Evolutionary conservation across 805 yeast species (phyloP), one percentile per base, ranked within the genome.

Genomic region (Yarrowia sp.): DNA sequence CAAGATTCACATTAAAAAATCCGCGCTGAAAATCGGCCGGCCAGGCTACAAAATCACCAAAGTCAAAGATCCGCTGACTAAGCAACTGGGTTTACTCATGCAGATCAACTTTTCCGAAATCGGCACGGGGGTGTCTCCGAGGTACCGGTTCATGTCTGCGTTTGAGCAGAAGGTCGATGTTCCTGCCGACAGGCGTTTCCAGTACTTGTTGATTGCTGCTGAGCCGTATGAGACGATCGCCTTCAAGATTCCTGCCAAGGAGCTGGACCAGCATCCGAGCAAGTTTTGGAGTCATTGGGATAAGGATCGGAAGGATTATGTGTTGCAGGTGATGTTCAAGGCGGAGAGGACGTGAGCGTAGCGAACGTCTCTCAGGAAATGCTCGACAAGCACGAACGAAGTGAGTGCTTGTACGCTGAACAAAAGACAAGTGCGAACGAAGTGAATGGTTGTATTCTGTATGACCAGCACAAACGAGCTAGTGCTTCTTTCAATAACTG

Each of bases 211-310:
- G 12, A 78, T 93, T 0, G 87, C 92, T n/a, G 95, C 89, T 2
- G 97, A 92, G 75, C 98, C 98, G 1, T 95, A 91, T 76, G 94
- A 92, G 70, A 91, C 88, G 69, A 81, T 92, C 10, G 90, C 89
- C 1, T 80, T 94, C 68, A 87, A 91, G 69, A 81, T 95, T 13
- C 96, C 96, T 1, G 81, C 86, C 15, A 80, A 74, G 20, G 85
- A 86, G 30, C 79, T 86, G 14, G 86, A 83, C 69, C 70, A 72
- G 47, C 63, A 72, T 30, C 73, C 72, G 2, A 74, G 73, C 13
- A 72, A 73, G 65, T 83, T 85, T 42, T 90, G 92, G 89, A 85
- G 88, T 73, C 83, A 81, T 74, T 92, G 90, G 88, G 96, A 92
- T 75, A 75, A 74, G 9, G 96, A 90, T 73, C 80, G 87, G 0